Base-by-base conservation (phyloP, 495 filamentous ascomycete genomes). In the Glutinoglossum americanum region DNA sequence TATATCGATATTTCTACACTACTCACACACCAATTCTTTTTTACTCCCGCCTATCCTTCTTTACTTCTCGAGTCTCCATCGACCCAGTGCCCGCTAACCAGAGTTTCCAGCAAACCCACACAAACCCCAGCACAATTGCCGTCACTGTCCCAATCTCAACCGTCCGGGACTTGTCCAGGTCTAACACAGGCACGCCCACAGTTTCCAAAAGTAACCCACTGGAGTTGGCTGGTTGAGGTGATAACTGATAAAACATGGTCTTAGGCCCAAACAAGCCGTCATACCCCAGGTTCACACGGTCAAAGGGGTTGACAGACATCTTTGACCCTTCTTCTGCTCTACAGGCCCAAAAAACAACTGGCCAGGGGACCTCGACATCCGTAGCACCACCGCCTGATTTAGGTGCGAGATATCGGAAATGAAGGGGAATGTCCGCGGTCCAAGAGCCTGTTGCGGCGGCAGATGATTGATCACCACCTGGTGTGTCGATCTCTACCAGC, bases 271-370 rank as follows among this genome's bases (percentile, higher is more conserved):
- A 96, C 26, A 93, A 66, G 0, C 77, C 82, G 57, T 97, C 92
- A 70, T 89, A 97, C 19, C 90, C 92, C 23, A 98, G 67, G 66
- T 85, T 80, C 27, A 73, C 73, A 19, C 84, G 73, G 67, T 96
- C 92, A 66, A 98, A 98, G 1, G 92, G 92, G 64, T 81, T 95
- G 4, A 72, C 78, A 0, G 75, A 68, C 73, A 94, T 85, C 68
- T 85, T 81, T 0, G 75, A 77, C 26, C 76, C 84, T 47, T 85
- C 83, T 41, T 85, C 80, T 25, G 79, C 77, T 1, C 75, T 73
- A 65, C 92, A 98, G 1, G 89, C 92, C 90, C 90, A 97, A 73
- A 98, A 97, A 1, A 96, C 76, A 1, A 81, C 3, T 89, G 58
- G 93, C 75, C 75, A 81, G 0, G 87, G 83, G 0, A 94, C 69